A percentile compares a stretch with the other conserved stretches of the same genome.
These are phyloP conservation scores for Pseudocercospora fijiensis DNA, from an alignment of 2,329 filamentous ascomycete species.

Conservation along the genomic window DNA sequence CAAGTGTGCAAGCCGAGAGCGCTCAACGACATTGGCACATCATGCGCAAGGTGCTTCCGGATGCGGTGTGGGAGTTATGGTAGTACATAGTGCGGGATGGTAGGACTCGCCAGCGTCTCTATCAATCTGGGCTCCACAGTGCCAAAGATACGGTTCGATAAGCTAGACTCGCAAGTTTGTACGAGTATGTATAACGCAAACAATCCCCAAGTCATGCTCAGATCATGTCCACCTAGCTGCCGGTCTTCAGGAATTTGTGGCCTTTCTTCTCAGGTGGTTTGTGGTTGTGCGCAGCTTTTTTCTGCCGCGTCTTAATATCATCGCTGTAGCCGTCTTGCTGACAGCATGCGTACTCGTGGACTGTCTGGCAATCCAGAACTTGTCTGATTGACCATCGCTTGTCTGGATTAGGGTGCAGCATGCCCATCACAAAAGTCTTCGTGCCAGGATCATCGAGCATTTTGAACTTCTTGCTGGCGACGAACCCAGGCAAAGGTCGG, in stretches of 20 bases:
- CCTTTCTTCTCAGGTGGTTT: slow-evolving; percentile 40
- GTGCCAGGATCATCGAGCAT: slow-evolving; percentile 66
- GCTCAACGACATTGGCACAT: slow-evolving; percentile 86
- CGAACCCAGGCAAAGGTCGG: slow-evolving; percentile 51
- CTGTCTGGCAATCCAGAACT: slow-evolving; percentile 58
- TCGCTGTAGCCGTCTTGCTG: slow-evolving; percentile 37
- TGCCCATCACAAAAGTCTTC: slow-evolving; percentile 70
- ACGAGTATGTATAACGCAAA: slow-evolving; percentile 18
- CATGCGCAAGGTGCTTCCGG: slow-evolving; percentile 81
- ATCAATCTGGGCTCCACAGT: not conserved
- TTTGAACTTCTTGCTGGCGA: slow-evolving; percentile 64
- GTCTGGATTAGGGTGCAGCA: slow-evolving; percentile 76
- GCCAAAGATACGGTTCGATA: not conserved
- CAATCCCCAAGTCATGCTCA: not conserved
- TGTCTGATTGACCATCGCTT: slow-evolving; percentile 69
- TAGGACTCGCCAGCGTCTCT: not conserved
- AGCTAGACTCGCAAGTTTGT: slow-evolving; percentile 4
- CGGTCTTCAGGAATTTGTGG: slow-evolving; percentile 17
- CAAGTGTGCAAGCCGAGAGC: slow-evolving; percentile 70
- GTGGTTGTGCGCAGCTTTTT: slow-evolving; percentile 47
- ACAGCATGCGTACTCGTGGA: slow-evolving; percentile 40
- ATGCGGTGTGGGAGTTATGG: slow-evolving; percentile 83
- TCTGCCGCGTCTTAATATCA: slow-evolving; percentile 39
- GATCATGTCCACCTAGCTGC: not conserved
- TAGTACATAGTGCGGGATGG: slow-evolving; percentile 42